Base-by-base conservation (phyloP, 768 basidiomycete species). In the Phanerochaete carnosa region DNA sequence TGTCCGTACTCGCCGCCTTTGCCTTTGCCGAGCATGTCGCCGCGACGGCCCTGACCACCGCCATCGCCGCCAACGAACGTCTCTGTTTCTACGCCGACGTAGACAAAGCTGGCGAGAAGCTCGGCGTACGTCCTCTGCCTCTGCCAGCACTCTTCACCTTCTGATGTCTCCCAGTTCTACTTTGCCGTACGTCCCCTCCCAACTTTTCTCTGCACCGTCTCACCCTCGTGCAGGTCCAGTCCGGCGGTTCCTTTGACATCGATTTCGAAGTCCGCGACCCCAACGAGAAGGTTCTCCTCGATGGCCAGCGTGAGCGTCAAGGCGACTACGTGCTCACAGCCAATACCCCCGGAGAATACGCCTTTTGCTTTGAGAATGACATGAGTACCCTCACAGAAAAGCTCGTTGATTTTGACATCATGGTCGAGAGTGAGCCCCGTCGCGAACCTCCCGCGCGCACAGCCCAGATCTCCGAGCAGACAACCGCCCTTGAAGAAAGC, bases 341-440 rank as follows among this genome's bases (percentile, higher is more conserved):
- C 22, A 96, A 97, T 76, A 83, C 83, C 22, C 82, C 88, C 72
- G 92, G 92, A 66, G 92, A 94, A 82, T 94, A 94, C 71, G 73
- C 95, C 5, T 98, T 99, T 79, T 98, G 96, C 78, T 97, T 98
- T 73, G 92, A 94, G 72, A 99, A 99, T 73, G 95, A 98, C 78
- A 96, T 96, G 82, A 92, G 90, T 26, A 92, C 93, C 3, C 81
- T 97, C 65, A 90, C 92, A 13, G 93, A 94, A 76, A 98, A 98
- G 74, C 83, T 98, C 50, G 83, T 99, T 68, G 92, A 94, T 76
- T 91, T 94, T 71, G 90, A 93, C 74, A 98, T 99, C 75, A 95
- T 98, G 94, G 94, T 94, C 50, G 97, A 99, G 81, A 94, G 90
- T 62, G 96, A 98, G 71, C 97, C 97, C 1, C 80, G 97, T 54